These are phyloP conservation scores for Wickerhamiella qilinensis DNA, from an alignment of 805 yeast genomes.

Conservation along the genomic window DNA sequence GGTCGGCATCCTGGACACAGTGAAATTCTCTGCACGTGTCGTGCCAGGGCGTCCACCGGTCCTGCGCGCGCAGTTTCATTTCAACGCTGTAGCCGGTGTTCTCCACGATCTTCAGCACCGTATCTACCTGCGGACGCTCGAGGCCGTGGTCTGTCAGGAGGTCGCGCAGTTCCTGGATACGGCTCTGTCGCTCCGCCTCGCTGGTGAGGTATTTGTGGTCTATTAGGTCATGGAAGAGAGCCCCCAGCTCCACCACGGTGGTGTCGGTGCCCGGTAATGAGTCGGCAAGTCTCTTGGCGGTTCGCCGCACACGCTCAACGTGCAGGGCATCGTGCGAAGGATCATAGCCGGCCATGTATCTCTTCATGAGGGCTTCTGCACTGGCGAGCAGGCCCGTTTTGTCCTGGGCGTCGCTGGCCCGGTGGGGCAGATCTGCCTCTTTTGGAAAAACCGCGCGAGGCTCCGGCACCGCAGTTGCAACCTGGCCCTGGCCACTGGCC, in stretches of 20 bases:
- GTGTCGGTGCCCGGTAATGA: constrained; percentile 9
- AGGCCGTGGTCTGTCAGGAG: constrained; percentile 10
- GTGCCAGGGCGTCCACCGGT: constrained; percentile 20
- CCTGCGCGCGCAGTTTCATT: constrained; percentile 12
- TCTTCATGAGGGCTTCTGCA: constrained; percentile 8
- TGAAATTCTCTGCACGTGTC: constrained; percentile 18
- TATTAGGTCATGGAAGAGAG: constrained; percentile 20
- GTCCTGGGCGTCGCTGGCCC: too few species aligned
- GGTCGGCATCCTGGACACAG: constrained; percentile 27
- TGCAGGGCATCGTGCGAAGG: constrained; percentile 21
- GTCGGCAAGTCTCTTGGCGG: constrained; percentile 16
- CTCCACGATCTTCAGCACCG: constrained; percentile 14
- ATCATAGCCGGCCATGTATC: constrained; percentile 17
- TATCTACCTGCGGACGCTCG: constrained; percentile 5
- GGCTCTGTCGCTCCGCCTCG: constrained; percentile 6
- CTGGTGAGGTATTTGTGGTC: constrained; percentile 19
- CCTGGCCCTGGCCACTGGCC: too few species aligned
- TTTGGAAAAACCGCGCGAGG: too few species aligned
- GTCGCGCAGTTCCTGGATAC: constrained; percentile 4
- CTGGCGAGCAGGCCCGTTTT: constrained; percentile 1
- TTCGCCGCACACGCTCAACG: constrained; percentile 18
- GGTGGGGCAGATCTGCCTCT: too few species aligned
- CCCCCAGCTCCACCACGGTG: constrained; percentile 19
- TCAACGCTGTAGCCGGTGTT: constrained; percentile 18
- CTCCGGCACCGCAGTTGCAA: too few species aligned